Percentiles rank a stretch among this genome's conserved stretches.
These are phyloP conservation scores for Dioscorea alata DNA, from an alignment of 106 monocot genomes.

Conservation along the genomic window DNA sequence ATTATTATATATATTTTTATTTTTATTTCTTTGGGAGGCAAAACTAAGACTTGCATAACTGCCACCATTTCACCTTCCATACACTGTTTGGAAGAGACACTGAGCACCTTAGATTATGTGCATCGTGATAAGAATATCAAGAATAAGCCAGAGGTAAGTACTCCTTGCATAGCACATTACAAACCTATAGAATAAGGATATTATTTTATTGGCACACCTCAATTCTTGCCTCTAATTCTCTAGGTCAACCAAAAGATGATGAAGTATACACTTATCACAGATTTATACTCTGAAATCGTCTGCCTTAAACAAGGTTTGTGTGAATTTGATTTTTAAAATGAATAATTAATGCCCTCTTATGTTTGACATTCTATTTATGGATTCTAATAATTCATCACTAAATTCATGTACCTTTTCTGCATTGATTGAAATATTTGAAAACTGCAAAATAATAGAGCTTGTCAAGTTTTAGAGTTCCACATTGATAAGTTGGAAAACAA, in stretches of 20 bases:
- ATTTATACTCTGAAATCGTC: constrained; percentile 90
- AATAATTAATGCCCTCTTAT: not conserved
- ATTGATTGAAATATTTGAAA: not conserved
- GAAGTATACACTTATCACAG: constrained; percentile 97
- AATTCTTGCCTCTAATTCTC: not conserved
- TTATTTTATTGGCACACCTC: not conserved
- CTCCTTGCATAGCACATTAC: not conserved
- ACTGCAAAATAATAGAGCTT: not conserved
- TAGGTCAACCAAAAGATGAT: constrained; percentile 99
- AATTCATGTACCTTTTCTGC: not conserved
- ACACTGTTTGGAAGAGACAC: constrained; percentile 92
- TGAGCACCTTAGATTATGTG: constrained; percentile 96
- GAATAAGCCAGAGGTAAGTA: constrained; percentile 85
- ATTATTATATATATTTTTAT: too few relatives aligned
- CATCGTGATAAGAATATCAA: constrained; percentile 98
- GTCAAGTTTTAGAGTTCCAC: not conserved
- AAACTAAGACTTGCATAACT: constrained; percentile 99
- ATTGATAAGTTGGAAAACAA: not conserved
- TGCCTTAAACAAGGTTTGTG: constrained; percentile 87
- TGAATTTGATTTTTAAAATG: not conserved
- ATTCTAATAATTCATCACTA: not conserved
- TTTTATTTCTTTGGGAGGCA: constrained; percentile 95
- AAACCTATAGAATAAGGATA: not conserved
- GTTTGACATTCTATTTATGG: not conserved
- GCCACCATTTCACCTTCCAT: constrained; percentile 92